Evolutionary conservation across 331 rosid genomes (phyloP).

Genomic region (Malus hybrid): DNA sequence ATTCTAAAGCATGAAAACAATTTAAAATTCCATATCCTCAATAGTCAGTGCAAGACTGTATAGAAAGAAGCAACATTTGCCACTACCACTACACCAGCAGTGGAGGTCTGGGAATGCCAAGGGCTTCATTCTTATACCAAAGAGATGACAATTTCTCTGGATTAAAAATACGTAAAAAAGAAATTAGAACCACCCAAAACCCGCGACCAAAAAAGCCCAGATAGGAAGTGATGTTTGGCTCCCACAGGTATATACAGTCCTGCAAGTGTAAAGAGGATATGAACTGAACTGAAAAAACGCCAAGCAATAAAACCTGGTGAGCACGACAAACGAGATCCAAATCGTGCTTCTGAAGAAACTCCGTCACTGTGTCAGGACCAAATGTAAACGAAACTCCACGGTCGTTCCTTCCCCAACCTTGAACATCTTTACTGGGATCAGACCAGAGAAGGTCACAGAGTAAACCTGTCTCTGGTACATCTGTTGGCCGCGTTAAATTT

Average conservation of each 20-base stretch:
- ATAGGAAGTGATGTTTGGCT: slow-evolving; percentile 3
- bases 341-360: slow-evolving; percentile 72
- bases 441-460: slow-evolving; percentile 91
- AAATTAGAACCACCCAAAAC: background rate
- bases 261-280: slow-evolving; percentile 7
- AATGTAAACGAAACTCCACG: slow-evolving; percentile 82
- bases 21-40: background rate
- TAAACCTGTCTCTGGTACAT: slow-evolving; percentile 76
- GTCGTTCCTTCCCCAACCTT: slow-evolving; percentile 80
- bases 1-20: slow-evolving; percentile 3
- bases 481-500: slow-evolving; percentile 51
- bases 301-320: slow-evolving; percentile 55
- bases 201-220: background rate
- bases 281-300: slow-evolving; percentile 12
- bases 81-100: slow-evolving; percentile 1
- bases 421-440: slow-evolving; percentile 68
- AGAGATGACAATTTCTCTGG: slow-evolving; percentile 4
- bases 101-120: slow-evolving; percentile 1
- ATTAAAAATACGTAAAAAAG: background rate
- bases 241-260: background rate
- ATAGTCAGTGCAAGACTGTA: background rate
- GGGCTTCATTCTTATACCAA: background rate
- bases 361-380: slow-evolving; percentile 63
- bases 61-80: slow-evolving; percentile 6
- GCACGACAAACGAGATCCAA: slow-evolving; percentile 85